Conservation (phyloP, 192 early-diverging fungal genomes). For the Dissophora globulifera region DNA sequence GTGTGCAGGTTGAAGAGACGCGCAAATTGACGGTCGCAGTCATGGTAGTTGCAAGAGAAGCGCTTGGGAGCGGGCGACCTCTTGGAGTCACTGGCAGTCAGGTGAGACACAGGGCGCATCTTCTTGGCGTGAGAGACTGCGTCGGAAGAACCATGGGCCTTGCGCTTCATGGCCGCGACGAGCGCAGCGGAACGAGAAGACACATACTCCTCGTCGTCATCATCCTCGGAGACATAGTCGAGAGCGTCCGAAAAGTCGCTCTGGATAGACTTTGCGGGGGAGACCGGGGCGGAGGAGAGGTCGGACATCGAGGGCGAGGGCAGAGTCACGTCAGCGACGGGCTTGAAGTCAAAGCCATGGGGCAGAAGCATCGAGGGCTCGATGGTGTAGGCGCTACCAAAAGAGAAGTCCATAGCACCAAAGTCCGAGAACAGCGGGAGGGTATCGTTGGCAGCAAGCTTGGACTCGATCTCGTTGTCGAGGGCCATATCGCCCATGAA, state of each 20-base stretch:
- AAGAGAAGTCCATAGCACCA: slow-evolving; percentile 19
- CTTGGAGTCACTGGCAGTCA: background rate
- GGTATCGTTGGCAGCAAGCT: slow-evolving; percentile 6
- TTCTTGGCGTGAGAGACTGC: slow-evolving; percentile 17
- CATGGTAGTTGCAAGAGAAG: slow-evolving; percentile 60
- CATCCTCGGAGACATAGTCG: slow-evolving; percentile 11
- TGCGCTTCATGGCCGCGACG: slow-evolving; percentile 50
- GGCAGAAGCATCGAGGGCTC: slow-evolving; percentile 38
- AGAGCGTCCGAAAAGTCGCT: slow-evolving; percentile 7
- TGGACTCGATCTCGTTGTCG: slow-evolving; percentile 6
- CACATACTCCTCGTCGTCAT: slow-evolving; percentile 34
- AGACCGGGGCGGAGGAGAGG: slow-evolving; percentile 16
- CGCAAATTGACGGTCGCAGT: slow-evolving; percentile 69
- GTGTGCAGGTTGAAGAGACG: slow-evolving; percentile 76
- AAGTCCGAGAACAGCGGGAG: slow-evolving; percentile 39
- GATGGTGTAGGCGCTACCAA: slow-evolving; percentile 11
- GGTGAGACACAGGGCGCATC: background rate
- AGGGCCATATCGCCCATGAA: slow-evolving; percentile 18
- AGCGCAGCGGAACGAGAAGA: slow-evolving; percentile 42
- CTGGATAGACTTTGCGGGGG: slow-evolving; percentile 11
- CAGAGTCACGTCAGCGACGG: background rate
- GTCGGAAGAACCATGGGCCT: slow-evolving; percentile 2
- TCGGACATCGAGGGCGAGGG: slow-evolving; percentile 10
- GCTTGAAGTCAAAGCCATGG: background rate
- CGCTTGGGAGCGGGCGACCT: slow-evolving; percentile 51